phyloP scores from a whole-genome alignment of 2,329 filamentous ascomycete genomes.

The Eutypa lata region DNA sequence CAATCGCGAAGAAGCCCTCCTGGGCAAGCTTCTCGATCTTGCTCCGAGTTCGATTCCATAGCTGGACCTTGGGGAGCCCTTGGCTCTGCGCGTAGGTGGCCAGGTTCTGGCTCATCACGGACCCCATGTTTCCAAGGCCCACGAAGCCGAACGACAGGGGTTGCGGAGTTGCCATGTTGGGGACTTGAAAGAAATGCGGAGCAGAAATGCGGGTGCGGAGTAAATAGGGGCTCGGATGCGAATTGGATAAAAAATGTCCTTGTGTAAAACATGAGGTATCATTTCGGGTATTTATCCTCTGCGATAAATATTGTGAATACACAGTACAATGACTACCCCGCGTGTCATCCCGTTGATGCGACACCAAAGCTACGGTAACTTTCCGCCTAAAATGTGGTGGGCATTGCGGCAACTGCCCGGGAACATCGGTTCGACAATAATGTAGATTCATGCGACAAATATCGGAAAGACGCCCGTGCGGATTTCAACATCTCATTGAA shows the following conservation, averaged over 20 bases:
- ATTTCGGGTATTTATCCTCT: not conserved
- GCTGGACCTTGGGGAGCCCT: slow-evolving; percentile 5
- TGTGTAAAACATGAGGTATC: not conserved
- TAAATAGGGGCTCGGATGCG: not conserved
- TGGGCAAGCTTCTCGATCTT: slow-evolving; percentile 4
- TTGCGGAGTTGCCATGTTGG: slow-evolving; percentile 1
- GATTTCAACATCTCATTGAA: not conserved
- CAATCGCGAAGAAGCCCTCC: slow-evolving; percentile 3
- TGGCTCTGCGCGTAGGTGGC: slow-evolving; percentile 5
- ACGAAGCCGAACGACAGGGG: slow-evolving; percentile 7
- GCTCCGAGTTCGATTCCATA: slow-evolving; percentile 9
- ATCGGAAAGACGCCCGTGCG: not conserved
- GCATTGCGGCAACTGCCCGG: not conserved
- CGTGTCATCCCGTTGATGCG: not conserved
- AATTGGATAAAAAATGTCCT: not conserved
- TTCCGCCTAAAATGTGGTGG: not conserved
- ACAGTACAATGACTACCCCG: not conserved
- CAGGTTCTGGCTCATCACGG: slow-evolving; percentile 6
- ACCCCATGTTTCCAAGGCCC: slow-evolving; percentile 9
- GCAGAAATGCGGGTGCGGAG: not conserved
- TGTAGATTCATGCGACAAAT: not conserved
- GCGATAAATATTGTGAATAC: not conserved
- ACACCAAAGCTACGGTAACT: not conserved
- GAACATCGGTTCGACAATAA: not conserved
- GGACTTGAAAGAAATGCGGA: not conserved